These are phyloP conservation scores for Solanum pennellii DNA, from an alignment of 257 asterid species.

Conservation along the genomic window DNA sequence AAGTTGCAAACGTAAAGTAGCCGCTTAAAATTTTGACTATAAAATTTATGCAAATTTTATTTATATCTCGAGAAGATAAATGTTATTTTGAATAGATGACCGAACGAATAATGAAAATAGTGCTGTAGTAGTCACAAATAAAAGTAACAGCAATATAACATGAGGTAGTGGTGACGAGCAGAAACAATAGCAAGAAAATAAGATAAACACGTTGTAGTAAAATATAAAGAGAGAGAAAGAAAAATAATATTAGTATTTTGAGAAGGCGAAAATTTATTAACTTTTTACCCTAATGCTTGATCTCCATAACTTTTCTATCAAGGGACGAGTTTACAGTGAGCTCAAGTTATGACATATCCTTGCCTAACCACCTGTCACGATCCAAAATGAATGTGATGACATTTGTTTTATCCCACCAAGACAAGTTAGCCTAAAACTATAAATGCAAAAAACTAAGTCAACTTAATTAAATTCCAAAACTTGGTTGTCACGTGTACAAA, in stretches of 20 bases:
- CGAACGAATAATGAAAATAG: background rate
- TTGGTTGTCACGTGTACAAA: no score
- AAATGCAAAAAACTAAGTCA: no score
- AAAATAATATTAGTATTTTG: no score
- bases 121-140: background rate
- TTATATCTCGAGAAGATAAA: background rate
- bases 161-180: background rate
- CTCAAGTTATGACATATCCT: background rate
- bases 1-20: background rate
- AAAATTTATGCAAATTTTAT: no score
- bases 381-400: no score
- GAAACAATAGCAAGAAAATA: background rate
- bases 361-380: background rate
- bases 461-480: no score
- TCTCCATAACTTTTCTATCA: background rate
- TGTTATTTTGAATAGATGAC: no score
- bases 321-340: background rate
- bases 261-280: no score
- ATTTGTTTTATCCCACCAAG: no score
- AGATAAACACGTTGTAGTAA: background rate
- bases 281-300: no score
- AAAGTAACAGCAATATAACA: background rate
- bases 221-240: background rate
- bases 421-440: no score
- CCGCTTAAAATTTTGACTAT: background rate